Conservation (phyloP, 805 yeast species). For the Ogataea angusta region DNA sequence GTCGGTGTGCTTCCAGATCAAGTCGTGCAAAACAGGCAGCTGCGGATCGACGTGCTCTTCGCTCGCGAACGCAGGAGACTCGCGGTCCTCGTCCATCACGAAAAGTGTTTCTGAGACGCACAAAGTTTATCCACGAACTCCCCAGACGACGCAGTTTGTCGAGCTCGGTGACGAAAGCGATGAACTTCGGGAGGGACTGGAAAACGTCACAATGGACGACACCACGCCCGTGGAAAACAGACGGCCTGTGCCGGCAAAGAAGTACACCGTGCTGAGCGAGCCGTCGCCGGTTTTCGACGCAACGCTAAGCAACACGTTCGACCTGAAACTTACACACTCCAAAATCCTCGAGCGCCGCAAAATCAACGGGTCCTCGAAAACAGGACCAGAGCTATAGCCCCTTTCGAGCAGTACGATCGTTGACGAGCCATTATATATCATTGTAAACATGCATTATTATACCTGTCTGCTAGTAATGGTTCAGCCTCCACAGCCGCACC, state of each 20-base stretch:
- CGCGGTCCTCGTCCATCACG: constrained; percentile 13
- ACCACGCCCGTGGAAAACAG: constrained; percentile 6
- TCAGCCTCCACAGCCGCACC: constrained; percentile 83
- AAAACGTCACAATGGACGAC: constrained; percentile 8
- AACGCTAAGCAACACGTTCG: constrained; percentile 35
- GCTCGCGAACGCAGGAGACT: constrained; percentile 5
- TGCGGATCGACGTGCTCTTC: constrained; percentile 25
- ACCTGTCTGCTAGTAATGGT: constrained; percentile 60
- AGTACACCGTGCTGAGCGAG: constrained; percentile 6
- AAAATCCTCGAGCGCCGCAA: constrained; percentile 59
- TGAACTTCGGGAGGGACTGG: constrained; percentile 2
- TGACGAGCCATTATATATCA: too few relatives aligned
- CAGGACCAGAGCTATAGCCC: constrained; percentile 16
- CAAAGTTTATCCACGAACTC: constrained; percentile 19
- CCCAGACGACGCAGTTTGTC: constrained; percentile 10
- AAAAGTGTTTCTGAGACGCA: constrained; percentile 5
- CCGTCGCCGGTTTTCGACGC: constrained; percentile 8
- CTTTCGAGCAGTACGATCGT: too few relatives aligned
- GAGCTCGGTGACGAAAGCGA: constrained; percentile 14
- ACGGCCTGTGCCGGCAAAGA: constrained; percentile 16
- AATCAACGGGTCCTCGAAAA: constrained; percentile 19
- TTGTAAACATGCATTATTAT: constrained; percentile 1
- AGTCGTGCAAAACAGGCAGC: constrained; percentile 17
- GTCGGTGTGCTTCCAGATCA: constrained; percentile 27
- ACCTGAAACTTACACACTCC: constrained; percentile 61